These are phyloP conservation scores for Acanthamoeba healyi DNA, from an alignment of 208 protist genomes.

Conservation along the genomic window DNA sequence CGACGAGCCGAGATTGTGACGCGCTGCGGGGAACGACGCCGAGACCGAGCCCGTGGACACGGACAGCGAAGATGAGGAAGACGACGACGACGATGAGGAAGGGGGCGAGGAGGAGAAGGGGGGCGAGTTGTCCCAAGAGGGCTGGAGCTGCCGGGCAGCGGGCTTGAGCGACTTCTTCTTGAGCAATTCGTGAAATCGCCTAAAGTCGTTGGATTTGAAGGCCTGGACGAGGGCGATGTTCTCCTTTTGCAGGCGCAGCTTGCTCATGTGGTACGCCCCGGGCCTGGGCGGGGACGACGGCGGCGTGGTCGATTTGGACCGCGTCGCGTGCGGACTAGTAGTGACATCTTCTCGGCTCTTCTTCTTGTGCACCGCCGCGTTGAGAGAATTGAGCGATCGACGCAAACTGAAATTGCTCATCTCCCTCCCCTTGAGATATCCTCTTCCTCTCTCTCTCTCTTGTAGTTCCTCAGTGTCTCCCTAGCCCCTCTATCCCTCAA, in stretches of 20 bases:
- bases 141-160: background rate
- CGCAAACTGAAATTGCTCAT: slow-evolving; percentile 12
- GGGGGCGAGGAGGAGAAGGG: background rate
- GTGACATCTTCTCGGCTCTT: slow-evolving; percentile 48
- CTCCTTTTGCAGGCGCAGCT: background rate
- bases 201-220: background rate
- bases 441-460: too few relatives aligned
- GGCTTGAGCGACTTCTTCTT: slow-evolving; percentile 17
- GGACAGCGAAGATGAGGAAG: too few relatives aligned
- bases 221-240: slow-evolving; percentile 31
- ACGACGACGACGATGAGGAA: background rate
- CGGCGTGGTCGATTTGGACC: background rate
- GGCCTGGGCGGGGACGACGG: slow-evolving; percentile 26
- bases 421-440: background rate
- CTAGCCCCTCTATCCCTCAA: too few relatives aligned
- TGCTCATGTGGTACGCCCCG: background rate
- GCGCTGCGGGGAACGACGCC: background rate
- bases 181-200: slow-evolving; percentile 32
- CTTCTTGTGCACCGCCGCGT: slow-evolving; percentile 29
- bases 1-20: background rate
- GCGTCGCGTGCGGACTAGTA: background rate
- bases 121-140: background rate
- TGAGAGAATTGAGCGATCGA: slow-evolving; percentile 24
- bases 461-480: too few relatives aligned
- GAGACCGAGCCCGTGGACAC: background rate